Percentiles rank a stretch among this genome's conserved stretches.
Conservation (phyloP, 352 stramenopile species). For the Pythium rishiriense region DNA sequence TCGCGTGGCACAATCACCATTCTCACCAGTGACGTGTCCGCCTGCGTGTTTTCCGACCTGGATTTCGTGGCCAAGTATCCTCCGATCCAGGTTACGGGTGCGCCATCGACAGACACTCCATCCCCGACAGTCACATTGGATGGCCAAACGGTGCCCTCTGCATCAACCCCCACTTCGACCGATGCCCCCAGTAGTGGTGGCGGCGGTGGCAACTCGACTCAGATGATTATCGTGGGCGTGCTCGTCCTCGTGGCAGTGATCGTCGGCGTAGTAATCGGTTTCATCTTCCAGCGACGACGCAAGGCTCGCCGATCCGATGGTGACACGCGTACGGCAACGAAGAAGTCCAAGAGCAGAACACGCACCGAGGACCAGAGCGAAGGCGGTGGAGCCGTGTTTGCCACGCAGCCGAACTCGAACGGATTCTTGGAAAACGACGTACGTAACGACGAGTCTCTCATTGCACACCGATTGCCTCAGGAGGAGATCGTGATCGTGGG, state of each 20-base stretch:
- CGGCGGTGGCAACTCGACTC: constrained; percentile 11
- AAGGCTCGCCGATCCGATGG: neutral
- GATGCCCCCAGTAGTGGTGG: constrained; percentile 16
- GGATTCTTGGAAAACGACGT: constrained; percentile 50
- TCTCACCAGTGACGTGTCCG: neutral
- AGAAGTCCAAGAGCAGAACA: neutral
- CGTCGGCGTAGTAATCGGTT: constrained; percentile 22
- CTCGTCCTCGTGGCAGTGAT: constrained; percentile 27
- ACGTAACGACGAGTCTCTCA: constrained; percentile 57
- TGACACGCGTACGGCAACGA: constrained; percentile 2
- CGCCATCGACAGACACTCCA: neutral
- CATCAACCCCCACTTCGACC: constrained; percentile 16
- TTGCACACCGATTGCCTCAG: constrained; percentile 48
- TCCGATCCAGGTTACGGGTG: neutral
- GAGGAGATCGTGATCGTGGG: constrained; percentile 45
- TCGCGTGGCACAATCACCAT: neutral
- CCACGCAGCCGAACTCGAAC: constrained; percentile 20
- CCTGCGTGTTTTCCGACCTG: constrained; percentile 13
- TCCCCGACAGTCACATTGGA: neutral
- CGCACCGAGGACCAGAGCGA: neutral
- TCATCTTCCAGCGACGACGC: constrained; percentile 28
- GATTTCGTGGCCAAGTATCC: constrained; percentile 16
- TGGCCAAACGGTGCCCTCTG: neutral
- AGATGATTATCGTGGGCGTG: constrained; percentile 23
- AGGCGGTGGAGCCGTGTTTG: neutral